These are phyloP conservation scores for Blastobotrys apis DNA, from an alignment of 1,139 yeast species.

Conservation along the genomic window DNA sequence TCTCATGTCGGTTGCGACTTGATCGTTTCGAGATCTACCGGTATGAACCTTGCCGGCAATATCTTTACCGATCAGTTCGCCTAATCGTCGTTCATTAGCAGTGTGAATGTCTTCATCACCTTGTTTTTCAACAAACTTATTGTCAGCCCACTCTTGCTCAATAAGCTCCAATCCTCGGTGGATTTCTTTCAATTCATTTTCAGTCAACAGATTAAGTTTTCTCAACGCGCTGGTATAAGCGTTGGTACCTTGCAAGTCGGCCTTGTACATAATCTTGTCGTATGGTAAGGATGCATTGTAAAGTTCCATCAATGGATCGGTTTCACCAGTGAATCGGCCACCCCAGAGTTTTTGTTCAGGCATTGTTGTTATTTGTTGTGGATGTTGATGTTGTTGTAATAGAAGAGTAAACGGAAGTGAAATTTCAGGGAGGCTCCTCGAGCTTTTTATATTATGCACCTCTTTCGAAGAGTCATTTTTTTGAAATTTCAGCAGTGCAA, in stretches of 20 bases:
- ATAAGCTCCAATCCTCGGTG: slow-evolving; percentile 75
- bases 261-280: slow-evolving; percentile 90
- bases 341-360: slow-evolving; percentile 74
- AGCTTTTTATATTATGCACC: neutral
- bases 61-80: slow-evolving; percentile 87
- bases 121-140: slow-evolving; percentile 70
- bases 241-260: slow-evolving; percentile 89
- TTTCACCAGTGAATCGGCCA: slow-evolving; percentile 93
- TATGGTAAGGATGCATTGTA: slow-evolving; percentile 96
- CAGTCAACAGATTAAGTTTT: slow-evolving; percentile 68
- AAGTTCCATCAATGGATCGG: slow-evolving; percentile 95
- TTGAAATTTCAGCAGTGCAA: too few species aligned
- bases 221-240: slow-evolving; percentile 85
- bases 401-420: neutral
- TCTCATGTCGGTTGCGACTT: slow-evolving; percentile 98
- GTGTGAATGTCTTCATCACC: slow-evolving; percentile 99
- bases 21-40: slow-evolving; percentile 97
- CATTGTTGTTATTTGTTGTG: neutral
- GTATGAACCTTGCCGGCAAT: slow-evolving; percentile 98
- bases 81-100: slow-evolving; percentile 95
- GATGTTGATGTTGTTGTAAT: neutral
- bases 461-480: neutral
- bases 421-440: neutral
- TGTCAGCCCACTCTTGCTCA: slow-evolving; percentile 74
- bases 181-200: slow-evolving; percentile 68